A percentile compares a stretch with the other conserved stretches of the same genome.
Evolutionary conservation across 2,329 filamentous ascomycete species (phyloP).

Genomic region (Tolypocladium nubicola): DNA sequence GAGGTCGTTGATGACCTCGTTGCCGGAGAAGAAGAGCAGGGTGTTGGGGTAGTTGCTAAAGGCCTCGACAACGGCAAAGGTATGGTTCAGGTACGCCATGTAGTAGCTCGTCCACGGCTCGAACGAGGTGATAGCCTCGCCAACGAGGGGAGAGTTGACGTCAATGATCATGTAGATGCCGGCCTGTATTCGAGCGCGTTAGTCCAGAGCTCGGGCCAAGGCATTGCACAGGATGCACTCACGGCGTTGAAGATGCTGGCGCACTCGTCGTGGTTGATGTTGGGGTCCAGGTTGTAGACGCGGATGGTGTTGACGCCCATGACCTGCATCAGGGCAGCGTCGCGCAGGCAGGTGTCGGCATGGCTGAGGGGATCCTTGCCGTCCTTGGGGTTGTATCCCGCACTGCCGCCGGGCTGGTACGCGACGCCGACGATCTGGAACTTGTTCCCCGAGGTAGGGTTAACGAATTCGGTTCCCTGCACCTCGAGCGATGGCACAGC

Average conservation of each 20-base stretch:
- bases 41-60: conserved; percentile 59
- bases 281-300: conserved; percentile 57
- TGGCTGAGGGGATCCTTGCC: conserved; percentile 51
- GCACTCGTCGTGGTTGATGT: conserved; percentile 56
- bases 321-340: conserved; percentile 55
- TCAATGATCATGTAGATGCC: conserved; percentile 62
- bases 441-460: conserved; percentile 44
- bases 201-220: not conserved
- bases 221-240: conserved; percentile 6
- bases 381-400: conserved; percentile 44
- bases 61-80: conserved; percentile 55
- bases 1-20: conserved; percentile 65
- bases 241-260: conserved; percentile 57
- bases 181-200: conserved; percentile 23
- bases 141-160: conserved; percentile 53
- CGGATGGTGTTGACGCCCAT: conserved; percentile 58
- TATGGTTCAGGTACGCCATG: conserved; percentile 50
- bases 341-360: conserved; percentile 46
- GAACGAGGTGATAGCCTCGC: conserved; percentile 43
- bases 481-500: conserved; percentile 49
- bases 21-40: conserved; percentile 66
- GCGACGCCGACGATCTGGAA: conserved; percentile 59
- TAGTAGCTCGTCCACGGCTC: conserved; percentile 52
- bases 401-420: conserved; percentile 58
- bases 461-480: conserved; percentile 48